These are phyloP conservation scores for Lasiodiplodia theobromae DNA, from an alignment of 2,329 filamentous ascomycete genomes.

Conservation along the genomic window DNA sequence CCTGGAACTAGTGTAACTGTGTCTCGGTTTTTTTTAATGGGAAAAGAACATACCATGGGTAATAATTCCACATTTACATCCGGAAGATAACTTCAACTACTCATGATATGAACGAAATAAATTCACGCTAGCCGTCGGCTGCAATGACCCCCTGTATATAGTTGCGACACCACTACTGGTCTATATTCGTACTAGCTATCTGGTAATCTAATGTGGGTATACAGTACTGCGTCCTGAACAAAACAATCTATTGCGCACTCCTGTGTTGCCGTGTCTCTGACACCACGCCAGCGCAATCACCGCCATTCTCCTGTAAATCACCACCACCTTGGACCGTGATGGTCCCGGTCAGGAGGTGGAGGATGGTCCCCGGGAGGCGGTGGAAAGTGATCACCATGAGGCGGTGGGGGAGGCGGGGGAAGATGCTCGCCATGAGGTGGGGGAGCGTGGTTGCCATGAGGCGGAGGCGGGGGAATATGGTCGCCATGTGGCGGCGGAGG, in stretches of 20 bases:
- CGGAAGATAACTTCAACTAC: too few species aligned
- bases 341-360: neutral
- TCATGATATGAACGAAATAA: too few species aligned
- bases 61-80: too few species aligned
- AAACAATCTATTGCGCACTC: neutral
- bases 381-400: neutral
- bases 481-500: neutral
- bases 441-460: neutral
- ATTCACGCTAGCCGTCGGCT: too few species aligned
- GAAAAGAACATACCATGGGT: too few species aligned
- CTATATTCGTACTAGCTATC: neutral
- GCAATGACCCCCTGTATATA: neutral
- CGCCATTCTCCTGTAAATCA: neutral
- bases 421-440: constrained; percentile 3
- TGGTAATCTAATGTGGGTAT: constrained; percentile 2
- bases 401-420: constrained; percentile 13
- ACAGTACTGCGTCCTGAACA: neutral
- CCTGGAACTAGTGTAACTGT: too few species aligned
- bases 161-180: constrained; percentile 8
- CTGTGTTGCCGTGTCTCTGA: neutral
- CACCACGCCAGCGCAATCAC: neutral
- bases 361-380: neutral
- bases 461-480: neutral
- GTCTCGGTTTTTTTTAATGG: too few species aligned
- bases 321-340: constrained; percentile 2